Percentiles rank a stretch among this genome's conserved stretches.
Evolutionary conservation across 2,329 filamentous ascomycete species (phyloP).

Genomic region (Botrytis fabae): DNA sequence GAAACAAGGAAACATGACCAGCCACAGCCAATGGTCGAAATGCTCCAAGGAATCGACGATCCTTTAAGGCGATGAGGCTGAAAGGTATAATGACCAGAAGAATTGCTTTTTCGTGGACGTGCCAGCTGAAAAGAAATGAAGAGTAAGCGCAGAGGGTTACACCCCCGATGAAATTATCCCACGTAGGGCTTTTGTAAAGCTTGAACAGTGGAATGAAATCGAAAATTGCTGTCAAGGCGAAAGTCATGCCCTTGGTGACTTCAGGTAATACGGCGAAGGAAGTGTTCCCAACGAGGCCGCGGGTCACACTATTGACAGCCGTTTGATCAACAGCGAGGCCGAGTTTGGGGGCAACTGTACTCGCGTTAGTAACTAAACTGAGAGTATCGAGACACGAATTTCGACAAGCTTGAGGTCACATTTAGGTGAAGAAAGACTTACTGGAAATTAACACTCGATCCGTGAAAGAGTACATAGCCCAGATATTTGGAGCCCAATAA

Average conservation of each 20-base stretch:
- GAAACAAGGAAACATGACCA: constrained; percentile 93
- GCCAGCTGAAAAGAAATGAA: constrained; percentile 97
- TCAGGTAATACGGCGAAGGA: constrained; percentile 91
- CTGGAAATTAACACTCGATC: constrained; percentile 81
- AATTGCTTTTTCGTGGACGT: constrained; percentile 97
- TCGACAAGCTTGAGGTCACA: background rate
- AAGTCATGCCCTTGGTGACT: constrained; percentile 77
- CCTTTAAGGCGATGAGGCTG: constrained; percentile 84
- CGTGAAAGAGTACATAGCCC: constrained; percentile 92
- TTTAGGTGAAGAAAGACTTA: constrained; percentile 43
- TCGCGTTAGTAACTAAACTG: background rate
- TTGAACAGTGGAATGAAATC: constrained; percentile 78
- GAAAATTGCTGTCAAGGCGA: constrained; percentile 77
- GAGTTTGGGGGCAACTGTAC: constrained; percentile 74
- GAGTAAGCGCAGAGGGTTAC: constrained; percentile 93
- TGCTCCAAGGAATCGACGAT: constrained; percentile 85
- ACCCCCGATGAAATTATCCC: constrained; percentile 86
- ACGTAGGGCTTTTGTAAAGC: constrained; percentile 76
- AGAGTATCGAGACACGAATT: background rate
- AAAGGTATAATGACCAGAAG: constrained; percentile 94
- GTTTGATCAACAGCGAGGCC: constrained; percentile 70
- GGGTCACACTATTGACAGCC: constrained; percentile 84
- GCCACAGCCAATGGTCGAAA: constrained; percentile 91
- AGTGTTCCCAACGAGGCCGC: constrained; percentile 90
- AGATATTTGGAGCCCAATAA: constrained; percentile 97